phyloP scores from a whole-genome alignment of 1,284 basidiomycete species.

The Puccinia coronata region DNA sequence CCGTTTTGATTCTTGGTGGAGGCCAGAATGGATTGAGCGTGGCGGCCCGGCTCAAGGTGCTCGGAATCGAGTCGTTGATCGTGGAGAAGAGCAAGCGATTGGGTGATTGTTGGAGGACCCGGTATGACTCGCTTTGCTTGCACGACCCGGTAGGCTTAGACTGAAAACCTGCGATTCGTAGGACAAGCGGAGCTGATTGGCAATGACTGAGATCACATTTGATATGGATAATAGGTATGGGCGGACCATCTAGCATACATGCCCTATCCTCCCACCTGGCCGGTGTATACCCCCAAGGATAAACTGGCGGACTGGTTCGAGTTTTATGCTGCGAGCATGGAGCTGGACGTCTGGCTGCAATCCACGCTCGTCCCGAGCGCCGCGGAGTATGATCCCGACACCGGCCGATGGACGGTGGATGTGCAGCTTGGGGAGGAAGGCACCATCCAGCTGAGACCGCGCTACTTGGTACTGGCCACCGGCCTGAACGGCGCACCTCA shows the following conservation, averaged over 20 bases:
- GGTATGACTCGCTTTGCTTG: constrained; percentile 55
- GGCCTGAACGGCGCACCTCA: constrained; percentile 66
- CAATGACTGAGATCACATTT: no score
- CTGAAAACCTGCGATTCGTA: no score
- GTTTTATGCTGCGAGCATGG: constrained; percentile 67
- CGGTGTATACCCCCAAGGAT: constrained; percentile 56
- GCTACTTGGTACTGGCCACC: constrained; percentile 65
- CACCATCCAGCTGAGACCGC: constrained; percentile 62
- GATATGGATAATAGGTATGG: constrained; percentile 15
- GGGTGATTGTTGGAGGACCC: constrained; percentile 61
- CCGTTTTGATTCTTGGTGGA: constrained; percentile 62
- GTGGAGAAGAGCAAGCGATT: constrained; percentile 65
- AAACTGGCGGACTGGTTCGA: constrained; percentile 72
- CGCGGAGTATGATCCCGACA: constrained; percentile 63
- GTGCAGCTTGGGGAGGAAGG: constrained; percentile 55
- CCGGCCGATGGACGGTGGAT: constrained; percentile 65
- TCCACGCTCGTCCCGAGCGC: constrained; percentile 61
- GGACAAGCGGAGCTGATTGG: no score
- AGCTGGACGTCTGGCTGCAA: constrained; percentile 70
- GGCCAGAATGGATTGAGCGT: constrained; percentile 69
- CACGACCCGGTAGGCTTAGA: constrained; percentile 54
- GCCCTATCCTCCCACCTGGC: constrained; percentile 52
- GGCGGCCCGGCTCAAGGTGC: constrained; percentile 66
- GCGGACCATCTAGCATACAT: constrained; percentile 43
- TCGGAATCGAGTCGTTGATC: constrained; percentile 65